Conservation (phyloP, 2,329 filamentous ascomycete genomes). For the Ophiocordyceps camponoti-rufipedis region DNA sequence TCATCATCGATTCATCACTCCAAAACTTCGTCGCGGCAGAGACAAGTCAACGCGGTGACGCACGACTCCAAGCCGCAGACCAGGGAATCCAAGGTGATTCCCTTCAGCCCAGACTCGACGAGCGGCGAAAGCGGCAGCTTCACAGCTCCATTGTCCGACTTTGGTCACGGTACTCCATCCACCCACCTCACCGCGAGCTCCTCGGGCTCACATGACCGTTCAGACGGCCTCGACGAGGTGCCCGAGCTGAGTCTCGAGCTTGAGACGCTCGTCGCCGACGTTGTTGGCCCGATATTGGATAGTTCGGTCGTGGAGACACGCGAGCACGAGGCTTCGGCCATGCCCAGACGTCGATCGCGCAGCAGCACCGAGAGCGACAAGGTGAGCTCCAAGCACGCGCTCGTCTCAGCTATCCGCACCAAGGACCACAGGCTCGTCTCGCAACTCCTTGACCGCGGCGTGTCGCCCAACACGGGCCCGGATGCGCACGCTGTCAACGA, state of each 20-base stretch:
- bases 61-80: slow-evolving; percentile 1
- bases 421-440: slow-evolving; percentile 37
- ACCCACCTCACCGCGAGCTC: slow-evolving; percentile 11
- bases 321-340: slow-evolving; percentile 28
- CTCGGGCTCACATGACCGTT: slow-evolving; percentile 8
- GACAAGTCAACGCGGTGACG: slow-evolving; percentile 1
- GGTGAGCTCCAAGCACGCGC: slow-evolving; percentile 24
- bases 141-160: slow-evolving; percentile 1
- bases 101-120: slow-evolving; percentile 4
- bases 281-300: slow-evolving; percentile 20
- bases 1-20: slow-evolving; percentile 1
- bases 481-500: slow-evolving; percentile 32
- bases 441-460: slow-evolving; percentile 39
- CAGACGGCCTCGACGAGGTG: slow-evolving; percentile 12
- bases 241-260: slow-evolving; percentile 3
- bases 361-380: slow-evolving; percentile 23
- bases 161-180: slow-evolving; percentile 2
- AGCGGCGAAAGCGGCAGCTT: slow-evolving; percentile 4
- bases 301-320: slow-evolving; percentile 24
- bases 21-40: slow-evolving; percentile 1
- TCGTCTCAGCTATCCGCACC: slow-evolving; percentile 35
- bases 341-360: slow-evolving; percentile 33
- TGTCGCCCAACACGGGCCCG: slow-evolving; percentile 27
- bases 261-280: slow-evolving; percentile 13
- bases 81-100: slow-evolving; percentile 1